phyloP scores from a whole-genome alignment of 805 yeast species.

The Schwanniomyces sp. region DNA sequence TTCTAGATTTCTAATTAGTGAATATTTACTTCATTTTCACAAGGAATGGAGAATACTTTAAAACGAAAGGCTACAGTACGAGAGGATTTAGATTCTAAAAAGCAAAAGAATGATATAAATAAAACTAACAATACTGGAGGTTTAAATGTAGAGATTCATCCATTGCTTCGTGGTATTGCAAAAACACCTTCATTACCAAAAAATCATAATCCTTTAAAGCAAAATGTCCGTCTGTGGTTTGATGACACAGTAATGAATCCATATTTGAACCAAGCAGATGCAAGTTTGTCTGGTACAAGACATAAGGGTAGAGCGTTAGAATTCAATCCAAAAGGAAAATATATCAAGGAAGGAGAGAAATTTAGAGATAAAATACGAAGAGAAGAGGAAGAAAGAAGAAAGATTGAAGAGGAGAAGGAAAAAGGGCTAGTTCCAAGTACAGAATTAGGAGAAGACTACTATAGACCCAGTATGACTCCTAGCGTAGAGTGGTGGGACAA shows the following conservation, averaged over 20 bases:
- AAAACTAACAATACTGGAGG: constrained; percentile 18
- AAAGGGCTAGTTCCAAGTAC: constrained; percentile 53
- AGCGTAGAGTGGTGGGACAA: constrained; percentile 88
- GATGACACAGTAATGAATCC: constrained; percentile 39
- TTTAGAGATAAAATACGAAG: constrained; percentile 41
- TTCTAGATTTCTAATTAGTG: not conserved
- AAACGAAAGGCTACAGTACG: not conserved
- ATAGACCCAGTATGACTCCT: constrained; percentile 54
- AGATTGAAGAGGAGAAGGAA: constrained; percentile 26
- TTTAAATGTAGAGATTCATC: constrained; percentile 35
- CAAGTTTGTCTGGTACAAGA: constrained; percentile 3
- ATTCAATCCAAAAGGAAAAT: constrained; percentile 67
- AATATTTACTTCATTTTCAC: not conserved
- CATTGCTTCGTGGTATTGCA: constrained; percentile 30
- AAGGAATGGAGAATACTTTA: not conserved
- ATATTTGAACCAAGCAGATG: constrained; percentile 28
- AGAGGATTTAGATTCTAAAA: not conserved
- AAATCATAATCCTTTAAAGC: constrained; percentile 29
- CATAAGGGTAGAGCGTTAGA: constrained; percentile 38
- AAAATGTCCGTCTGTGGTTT: constrained; percentile 23
- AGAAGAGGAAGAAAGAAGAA: constrained; percentile 21
- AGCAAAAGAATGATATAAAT: not conserved
- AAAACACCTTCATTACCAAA: constrained; percentile 24
- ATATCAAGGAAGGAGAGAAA: constrained; percentile 52
- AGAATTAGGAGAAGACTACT: constrained; percentile 55